phyloP scores from a whole-genome alignment of 2,329 filamentous ascomycete genomes.

The Leptographium wingfieldii region DNA sequence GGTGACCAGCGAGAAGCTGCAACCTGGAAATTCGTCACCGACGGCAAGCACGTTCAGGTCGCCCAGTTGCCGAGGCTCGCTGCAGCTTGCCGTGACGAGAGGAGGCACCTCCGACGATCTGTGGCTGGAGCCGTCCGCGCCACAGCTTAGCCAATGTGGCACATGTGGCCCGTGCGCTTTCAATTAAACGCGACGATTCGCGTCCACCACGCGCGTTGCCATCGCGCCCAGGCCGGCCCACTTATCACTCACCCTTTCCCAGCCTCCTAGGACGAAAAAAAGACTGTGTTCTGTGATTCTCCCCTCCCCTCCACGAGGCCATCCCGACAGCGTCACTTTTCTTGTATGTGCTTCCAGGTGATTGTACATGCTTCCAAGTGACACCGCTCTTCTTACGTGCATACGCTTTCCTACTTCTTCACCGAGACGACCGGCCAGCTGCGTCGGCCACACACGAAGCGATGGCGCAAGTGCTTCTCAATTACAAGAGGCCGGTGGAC shows the following conservation, averaged over 20 bases:
- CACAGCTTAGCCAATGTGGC: not conserved
- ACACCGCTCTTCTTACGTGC: not conserved
- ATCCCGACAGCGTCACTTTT: no score
- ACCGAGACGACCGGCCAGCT: not conserved
- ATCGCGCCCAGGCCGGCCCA: conserved; percentile 8
- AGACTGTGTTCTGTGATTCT: not conserved
- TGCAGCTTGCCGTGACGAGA: not conserved
- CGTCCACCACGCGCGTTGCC: not conserved
- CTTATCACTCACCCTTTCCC: conserved; percentile 6
- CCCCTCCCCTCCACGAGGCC: not conserved
- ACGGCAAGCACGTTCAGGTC: conserved; percentile 4
- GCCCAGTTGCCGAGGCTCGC: conserved; percentile 8
- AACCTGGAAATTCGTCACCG: not conserved
- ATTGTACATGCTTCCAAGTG: not conserved
- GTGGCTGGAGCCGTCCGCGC: not conserved
- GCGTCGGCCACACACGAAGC: conserved; percentile 12
- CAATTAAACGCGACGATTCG: conserved; percentile 14
- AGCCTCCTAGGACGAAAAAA: conserved; percentile 7
- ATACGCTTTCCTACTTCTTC: not conserved
- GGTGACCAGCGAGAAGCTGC: not conserved
- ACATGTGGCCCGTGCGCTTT: conserved; percentile 2
- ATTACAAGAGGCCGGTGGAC: conserved; percentile 66
- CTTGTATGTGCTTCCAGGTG: no score
- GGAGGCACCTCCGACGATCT: not conserved
- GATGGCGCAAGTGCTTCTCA: conserved; percentile 66